Evolutionary conservation across 495 filamentous ascomycete species (phyloP).

Genomic region (Haplographium delicatum): DNA sequence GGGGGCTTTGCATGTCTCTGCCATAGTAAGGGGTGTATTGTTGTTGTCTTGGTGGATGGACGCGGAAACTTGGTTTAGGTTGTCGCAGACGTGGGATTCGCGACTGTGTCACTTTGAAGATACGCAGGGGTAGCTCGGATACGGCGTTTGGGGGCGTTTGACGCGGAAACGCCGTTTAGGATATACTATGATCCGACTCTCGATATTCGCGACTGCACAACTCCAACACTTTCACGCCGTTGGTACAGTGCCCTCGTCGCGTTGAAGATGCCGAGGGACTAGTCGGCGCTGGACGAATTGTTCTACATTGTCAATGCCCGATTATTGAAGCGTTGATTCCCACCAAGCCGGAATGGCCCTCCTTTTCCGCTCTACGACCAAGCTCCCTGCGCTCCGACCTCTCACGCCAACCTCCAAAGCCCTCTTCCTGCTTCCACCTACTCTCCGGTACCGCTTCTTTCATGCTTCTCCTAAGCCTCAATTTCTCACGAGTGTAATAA

Average conservation of each 20-base stretch:
- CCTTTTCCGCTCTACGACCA: constrained; percentile 2
- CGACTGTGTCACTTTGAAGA: no score
- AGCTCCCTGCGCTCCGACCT: constrained; percentile 4
- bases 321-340: background rate
- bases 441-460: constrained; percentile 22
- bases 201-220: no score
- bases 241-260: no score
- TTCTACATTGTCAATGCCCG: background rate
- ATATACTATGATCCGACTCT: no score
- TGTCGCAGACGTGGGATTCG: no score
- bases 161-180: no score
- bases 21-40: constrained; percentile 16
- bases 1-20: constrained; percentile 22
- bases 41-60: constrained; percentile 2
- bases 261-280: no score
- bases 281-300: no score
- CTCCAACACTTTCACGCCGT: no score
- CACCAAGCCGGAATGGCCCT: constrained; percentile 10
- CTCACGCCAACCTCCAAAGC: constrained; percentile 11
- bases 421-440: constrained; percentile 21
- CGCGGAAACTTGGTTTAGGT: background rate
- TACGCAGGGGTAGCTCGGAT: no score
- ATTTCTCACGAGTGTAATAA: constrained; percentile 37
- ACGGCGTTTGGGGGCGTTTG: no score
- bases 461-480: constrained; percentile 29